phyloP scores from a whole-genome alignment of 441 rosid species.

The Syzygium syzygioides region DNA sequence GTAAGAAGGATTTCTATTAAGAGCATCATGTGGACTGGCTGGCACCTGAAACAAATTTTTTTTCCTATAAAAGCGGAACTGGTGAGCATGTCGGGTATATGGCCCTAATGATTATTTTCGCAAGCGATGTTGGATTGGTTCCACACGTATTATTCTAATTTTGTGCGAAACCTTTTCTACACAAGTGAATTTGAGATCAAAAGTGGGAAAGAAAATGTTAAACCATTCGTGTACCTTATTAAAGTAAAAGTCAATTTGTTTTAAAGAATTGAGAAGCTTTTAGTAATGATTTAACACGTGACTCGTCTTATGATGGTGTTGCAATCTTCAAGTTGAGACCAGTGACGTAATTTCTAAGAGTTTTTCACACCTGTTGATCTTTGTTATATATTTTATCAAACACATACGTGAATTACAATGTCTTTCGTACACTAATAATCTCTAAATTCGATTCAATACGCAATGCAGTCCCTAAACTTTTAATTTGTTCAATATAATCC shows the following conservation, averaged over 20 bases:
- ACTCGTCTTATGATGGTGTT: background rate
- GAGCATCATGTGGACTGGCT: background rate
- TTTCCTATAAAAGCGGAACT: background rate
- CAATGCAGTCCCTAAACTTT: background rate
- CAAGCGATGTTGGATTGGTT: background rate
- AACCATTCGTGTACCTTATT: background rate
- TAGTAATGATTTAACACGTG: background rate
- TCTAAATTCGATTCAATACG: fast-evolving
- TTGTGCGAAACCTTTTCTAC: background rate
- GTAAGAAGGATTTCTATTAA: background rate
- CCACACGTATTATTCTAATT: background rate
- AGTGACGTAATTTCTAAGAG: background rate
- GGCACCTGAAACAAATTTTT: background rate
- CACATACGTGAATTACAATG: background rate
- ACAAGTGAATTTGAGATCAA: background rate
- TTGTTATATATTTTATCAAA: background rate
- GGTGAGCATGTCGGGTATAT: background rate
- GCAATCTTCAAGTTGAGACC: background rate
- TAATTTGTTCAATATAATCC: background rate
- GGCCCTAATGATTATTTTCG: background rate
- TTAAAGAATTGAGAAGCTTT: background rate
- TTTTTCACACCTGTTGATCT: background rate
- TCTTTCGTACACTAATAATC: background rate
- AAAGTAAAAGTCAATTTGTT: background rate
- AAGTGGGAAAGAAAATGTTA: background rate